Conservation (phyloP, 441 rosid species). For the Populus hybrid region DNA sequence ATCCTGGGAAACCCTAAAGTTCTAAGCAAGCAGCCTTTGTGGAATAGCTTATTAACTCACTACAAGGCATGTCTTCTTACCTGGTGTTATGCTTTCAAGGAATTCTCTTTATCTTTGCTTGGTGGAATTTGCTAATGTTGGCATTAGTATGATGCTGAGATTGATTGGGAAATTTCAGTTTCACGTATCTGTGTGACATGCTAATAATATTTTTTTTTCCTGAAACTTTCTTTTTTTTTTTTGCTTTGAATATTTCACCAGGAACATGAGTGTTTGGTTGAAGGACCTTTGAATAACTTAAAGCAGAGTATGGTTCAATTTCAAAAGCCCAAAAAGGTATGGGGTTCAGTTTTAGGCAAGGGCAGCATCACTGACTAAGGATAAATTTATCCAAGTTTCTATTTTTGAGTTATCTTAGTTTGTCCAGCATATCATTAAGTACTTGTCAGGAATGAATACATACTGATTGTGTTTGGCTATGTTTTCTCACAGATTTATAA, state of each 20-base stretch:
- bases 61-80: conserved; percentile 60
- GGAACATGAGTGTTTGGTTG: conserved; percentile 98
- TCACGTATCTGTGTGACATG: neutral
- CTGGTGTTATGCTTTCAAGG: neutral
- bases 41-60: conserved; percentile 96
- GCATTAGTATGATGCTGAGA: neutral
- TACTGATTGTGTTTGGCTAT: conserved; percentile 10
- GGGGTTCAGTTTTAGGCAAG: neutral
- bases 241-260: conserved; percentile 22
- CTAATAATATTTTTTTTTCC: neutral
- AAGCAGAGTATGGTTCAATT: conserved; percentile 99
- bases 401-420: neutral
- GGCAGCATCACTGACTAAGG: neutral
- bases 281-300: conserved; percentile 96
- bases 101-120: neutral
- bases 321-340: conserved; percentile 96
- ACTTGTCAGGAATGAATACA: neutral
- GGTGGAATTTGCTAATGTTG: neutral
- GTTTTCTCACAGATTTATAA: conserved; percentile 68
- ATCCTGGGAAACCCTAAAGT: conserved; percentile 98
- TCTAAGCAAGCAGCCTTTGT: conserved; percentile 93
- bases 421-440: neutral
- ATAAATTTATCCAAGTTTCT: neutral
- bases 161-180: neutral
- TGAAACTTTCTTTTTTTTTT: neutral